Conservation (phyloP, 2,329 filamentous ascomycete genomes). For the Aspergillus terreus region DNA sequence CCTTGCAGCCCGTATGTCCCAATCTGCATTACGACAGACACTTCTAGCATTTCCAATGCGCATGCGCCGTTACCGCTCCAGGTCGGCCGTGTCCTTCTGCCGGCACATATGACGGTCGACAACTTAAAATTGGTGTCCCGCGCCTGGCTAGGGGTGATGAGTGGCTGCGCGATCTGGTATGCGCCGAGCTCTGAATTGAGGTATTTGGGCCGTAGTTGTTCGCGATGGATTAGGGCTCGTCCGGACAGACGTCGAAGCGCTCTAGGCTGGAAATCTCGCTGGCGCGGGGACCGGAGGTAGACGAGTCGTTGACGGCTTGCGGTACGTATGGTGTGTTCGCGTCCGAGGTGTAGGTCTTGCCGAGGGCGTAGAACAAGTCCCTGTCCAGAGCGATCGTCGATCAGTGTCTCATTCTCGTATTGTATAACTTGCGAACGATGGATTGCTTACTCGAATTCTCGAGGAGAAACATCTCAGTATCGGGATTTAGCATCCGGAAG, state of each 20-base stretch:
- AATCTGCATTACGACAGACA: conserved; percentile 32
- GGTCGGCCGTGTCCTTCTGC: conserved; percentile 19
- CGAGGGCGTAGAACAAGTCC: conserved; percentile 43
- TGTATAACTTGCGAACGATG: not conserved
- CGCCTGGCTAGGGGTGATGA: conserved; percentile 40
- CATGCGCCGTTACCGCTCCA: conserved; percentile 28
- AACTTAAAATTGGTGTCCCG: conserved; percentile 41
- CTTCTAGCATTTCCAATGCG: conserved; percentile 40
- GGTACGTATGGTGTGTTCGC: conserved; percentile 38
- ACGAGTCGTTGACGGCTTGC: conserved; percentile 24
- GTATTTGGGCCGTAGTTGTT: conserved; percentile 46
- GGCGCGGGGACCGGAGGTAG: conserved; percentile 24
- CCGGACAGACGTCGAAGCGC: conserved; percentile 39
- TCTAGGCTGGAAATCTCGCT: conserved; percentile 35
- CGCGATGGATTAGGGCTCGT: conserved; percentile 42
- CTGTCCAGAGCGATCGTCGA: conserved; percentile 1
- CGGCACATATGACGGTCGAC: conserved; percentile 42
- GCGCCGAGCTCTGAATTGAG: conserved; percentile 34
- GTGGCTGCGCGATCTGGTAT: conserved; percentile 45
- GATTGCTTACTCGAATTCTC: conserved; percentile 44
- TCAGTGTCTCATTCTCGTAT: not conserved
- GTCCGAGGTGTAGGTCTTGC: conserved; percentile 32
- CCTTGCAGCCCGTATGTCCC: conserved; percentile 24
- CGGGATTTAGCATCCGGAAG: conserved; percentile 47
- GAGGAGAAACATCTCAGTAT: conserved; percentile 47